These are phyloP conservation scores for Dalbergia cochinchinensis DNA, from an alignment of 306 rosid species.

Conservation along the genomic window DNA sequence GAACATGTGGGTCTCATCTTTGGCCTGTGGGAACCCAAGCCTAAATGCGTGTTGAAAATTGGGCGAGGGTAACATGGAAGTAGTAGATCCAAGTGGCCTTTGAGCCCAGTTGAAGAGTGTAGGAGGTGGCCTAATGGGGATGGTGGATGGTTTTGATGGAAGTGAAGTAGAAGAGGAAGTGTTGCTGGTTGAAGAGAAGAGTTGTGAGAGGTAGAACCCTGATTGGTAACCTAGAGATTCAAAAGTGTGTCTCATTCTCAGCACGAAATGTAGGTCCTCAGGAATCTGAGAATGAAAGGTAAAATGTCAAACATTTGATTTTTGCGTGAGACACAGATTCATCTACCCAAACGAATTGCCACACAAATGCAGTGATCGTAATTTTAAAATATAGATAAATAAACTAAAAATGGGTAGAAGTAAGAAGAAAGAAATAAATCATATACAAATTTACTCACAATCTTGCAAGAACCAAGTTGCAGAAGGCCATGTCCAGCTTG, in stretches of 20 bases:
- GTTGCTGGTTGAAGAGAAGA: conserved; percentile 89
- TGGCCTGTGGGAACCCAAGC: conserved; percentile 63
- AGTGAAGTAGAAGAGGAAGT: conserved; percentile 64
- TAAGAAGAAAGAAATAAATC: background rate
- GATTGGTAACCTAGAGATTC: conserved; percentile 96
- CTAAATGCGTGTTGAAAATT: conserved; percentile 62
- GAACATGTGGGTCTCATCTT: conserved; percentile 83
- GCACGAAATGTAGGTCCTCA: conserved; percentile 96
- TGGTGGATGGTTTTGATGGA: conserved; percentile 75
- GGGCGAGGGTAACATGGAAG: conserved; percentile 77
- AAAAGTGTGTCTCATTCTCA: conserved; percentile 99
- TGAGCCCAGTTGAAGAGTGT: conserved; percentile 89
- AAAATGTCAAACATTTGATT: conserved; percentile 40
- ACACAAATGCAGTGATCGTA: background rate
- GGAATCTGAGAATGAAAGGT: conserved; percentile 67
- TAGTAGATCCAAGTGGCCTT: conserved; percentile 68
- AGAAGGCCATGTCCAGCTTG: conserved; percentile 99
- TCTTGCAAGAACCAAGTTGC: conserved; percentile 98
- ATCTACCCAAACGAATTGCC: background rate
- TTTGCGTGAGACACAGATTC: background rate
- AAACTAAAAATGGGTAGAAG: background rate
- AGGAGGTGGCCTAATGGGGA: conserved; percentile 80
- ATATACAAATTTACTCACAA: conserved; percentile 65
- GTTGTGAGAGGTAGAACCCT: conserved; percentile 92
- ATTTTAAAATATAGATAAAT: background rate